Conservation (phyloP, 176 grass and related monocot species). For the Elaeis guineensis region DNA sequence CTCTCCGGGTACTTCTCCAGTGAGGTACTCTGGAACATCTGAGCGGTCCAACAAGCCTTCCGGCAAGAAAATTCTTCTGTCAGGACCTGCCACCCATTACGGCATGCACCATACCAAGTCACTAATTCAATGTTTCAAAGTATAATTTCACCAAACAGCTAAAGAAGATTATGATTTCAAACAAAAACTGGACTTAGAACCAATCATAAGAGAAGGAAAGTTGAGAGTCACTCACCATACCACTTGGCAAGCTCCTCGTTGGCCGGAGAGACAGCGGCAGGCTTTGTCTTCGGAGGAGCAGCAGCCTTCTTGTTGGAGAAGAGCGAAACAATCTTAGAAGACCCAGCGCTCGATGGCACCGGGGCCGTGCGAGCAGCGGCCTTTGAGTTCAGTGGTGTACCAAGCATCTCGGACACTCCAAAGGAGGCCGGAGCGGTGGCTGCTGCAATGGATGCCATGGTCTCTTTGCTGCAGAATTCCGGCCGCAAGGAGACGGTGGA, state of each 20-base stretch:
- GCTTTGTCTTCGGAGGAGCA: conserved; percentile 44
- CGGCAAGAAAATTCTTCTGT: conserved; percentile 89
- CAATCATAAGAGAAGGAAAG: no score
- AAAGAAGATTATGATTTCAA: no score
- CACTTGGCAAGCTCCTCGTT: conserved; percentile 89
- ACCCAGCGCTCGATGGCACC: conserved; percentile 1
- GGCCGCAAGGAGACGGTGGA: not conserved
- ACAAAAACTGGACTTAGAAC: no score
- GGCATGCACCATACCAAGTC: no score
- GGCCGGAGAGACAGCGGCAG: conserved; percentile 13
- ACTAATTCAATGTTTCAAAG: not conserved
- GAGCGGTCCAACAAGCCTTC: conserved; percentile 81
- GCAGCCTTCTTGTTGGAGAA: conserved; percentile 55
- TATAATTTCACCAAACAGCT: not conserved
- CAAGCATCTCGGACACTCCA: conserved; percentile 55
- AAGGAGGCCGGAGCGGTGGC: conserved; percentile 27
- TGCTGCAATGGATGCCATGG: conserved; percentile 21
- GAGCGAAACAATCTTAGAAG: conserved; percentile 62
- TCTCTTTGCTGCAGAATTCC: not conserved
- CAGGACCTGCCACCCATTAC: conserved; percentile 35
- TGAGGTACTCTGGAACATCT: conserved; percentile 89
- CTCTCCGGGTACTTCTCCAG: conserved; percentile 89
- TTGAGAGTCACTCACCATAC: conserved; percentile 49
- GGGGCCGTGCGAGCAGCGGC: conserved; percentile 27
- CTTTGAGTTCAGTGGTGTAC: conserved; percentile 36